Percentiles rank a stretch among this genome's conserved stretches.
Evolutionary conservation across 2,329 filamentous ascomycete genomes (phyloP).

Genomic region (Waltergamsia citrina): DNA sequence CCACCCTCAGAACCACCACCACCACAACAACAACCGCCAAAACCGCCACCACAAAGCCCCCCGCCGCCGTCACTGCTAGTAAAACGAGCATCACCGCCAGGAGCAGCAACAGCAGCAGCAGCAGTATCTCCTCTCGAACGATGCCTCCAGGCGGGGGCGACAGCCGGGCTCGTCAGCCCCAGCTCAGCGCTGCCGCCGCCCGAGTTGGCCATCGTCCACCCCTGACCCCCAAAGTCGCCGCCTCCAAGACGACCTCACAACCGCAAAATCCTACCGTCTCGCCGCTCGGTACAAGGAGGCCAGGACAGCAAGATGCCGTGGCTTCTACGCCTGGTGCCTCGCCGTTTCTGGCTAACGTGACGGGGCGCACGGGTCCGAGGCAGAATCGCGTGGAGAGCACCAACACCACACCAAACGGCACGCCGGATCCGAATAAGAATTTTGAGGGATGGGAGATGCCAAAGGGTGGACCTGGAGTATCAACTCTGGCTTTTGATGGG

Average conservation of each 20-base stretch:
- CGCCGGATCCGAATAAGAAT: constrained; percentile 37
- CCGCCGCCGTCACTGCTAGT: background rate
- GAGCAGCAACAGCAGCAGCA: too few species aligned
- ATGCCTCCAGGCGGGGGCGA: constrained; percentile 40
- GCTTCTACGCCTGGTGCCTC: constrained; percentile 5
- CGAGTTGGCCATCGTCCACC: constrained; percentile 40
- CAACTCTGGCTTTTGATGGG: constrained; percentile 19
- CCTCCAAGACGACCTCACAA: constrained; percentile 7
- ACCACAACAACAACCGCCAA: constrained; percentile 6
- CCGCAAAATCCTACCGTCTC: constrained; percentile 20
- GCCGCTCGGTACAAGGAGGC: constrained; percentile 24
- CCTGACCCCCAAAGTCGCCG: constrained; percentile 46
- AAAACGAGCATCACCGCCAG: constrained; percentile 11
- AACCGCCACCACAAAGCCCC: constrained; percentile 6
- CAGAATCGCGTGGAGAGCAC: constrained; percentile 57
- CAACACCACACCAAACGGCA: constrained; percentile 55
- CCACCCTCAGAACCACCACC: background rate
- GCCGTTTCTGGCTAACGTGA: background rate
- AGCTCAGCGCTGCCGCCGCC: constrained; percentile 52
- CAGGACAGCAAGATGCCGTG: constrained; percentile 7
- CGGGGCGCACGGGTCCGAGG: constrained; percentile 18
- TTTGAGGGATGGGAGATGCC: constrained; percentile 31
- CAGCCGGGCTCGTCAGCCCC: constrained; percentile 55
- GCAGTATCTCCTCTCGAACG: background rate
- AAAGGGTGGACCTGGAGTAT: constrained; percentile 18